Conservation (phyloP, 306 rosid species). For the Pyrus betulifolia region DNA sequence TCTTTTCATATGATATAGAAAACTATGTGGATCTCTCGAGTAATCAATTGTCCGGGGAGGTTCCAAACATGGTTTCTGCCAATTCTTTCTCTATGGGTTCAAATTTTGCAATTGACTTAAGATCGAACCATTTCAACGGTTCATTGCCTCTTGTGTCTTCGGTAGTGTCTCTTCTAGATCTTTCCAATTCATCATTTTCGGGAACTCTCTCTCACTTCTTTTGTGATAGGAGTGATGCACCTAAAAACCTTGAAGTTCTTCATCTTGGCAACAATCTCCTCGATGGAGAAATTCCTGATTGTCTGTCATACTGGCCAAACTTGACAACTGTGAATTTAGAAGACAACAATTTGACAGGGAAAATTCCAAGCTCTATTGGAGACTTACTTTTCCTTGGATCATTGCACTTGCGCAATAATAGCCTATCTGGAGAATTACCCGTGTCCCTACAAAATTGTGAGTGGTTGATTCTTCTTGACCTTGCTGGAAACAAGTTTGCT, state of each 20-base stretch:
- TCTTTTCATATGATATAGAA: too few species aligned
- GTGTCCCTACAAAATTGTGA: too few species aligned
- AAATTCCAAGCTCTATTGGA: background rate
- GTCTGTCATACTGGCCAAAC: too few species aligned
- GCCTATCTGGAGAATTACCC: too few species aligned
- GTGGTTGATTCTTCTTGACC: background rate
- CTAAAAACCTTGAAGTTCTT: background rate
- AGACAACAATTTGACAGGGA: constrained; percentile 8
- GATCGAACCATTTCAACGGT: background rate
- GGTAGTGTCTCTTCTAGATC: background rate
- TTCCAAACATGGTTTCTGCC: background rate
- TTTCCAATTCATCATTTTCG: background rate
- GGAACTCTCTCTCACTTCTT: background rate
- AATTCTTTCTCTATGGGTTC: too few species aligned
- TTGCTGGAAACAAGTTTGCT: too few species aligned
- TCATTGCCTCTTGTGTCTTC: background rate
- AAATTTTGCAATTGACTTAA: background rate
- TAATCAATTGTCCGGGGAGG: constrained; percentile 21
- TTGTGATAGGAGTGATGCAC: background rate
- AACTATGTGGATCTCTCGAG: too few species aligned
- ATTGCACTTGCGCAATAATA: too few species aligned
- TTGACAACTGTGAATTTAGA: too few species aligned
- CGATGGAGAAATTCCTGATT: too few species aligned
- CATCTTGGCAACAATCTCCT: background rate
- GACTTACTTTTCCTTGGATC: too few species aligned